Evolutionary conservation across 257 asterid species (phyloP), one percentile per base, ranked within the genome.

Genomic region (Lithospermum erythrorhizon): DNA sequence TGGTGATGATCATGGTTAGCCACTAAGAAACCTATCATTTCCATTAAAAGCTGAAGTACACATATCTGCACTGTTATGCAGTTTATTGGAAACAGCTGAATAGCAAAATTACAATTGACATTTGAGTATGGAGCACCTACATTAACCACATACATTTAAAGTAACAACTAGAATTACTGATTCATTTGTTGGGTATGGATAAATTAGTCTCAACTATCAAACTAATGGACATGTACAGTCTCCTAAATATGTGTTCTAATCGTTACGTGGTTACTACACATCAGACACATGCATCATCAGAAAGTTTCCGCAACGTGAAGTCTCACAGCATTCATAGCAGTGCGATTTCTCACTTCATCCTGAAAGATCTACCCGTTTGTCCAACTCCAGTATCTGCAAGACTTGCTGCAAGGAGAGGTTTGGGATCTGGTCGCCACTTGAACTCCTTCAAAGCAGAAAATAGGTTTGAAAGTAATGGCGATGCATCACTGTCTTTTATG

Each of bases 351-450:
- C 69, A 83, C 70, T 86, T 78, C 63, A 84, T 67, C 70, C 86
- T 73, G 72, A 93, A 70, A 58, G 94, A 84, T 69, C 87, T 69
- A 52, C 90, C 90, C 62, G 73, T 85, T 71, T 78, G 96, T 49
- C 98, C 83, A 16, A 89, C 76, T 59, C 95, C 89, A 17, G 97
- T 82, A 62, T 90, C 98, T 48, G 72, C 73, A 59, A 91, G 95
- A 68, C 95, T 69, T 55, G 83, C 81, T 5, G 79, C 69, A 9
- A 93, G 78, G 37, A 84, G 70, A 20, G 95, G 84, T 75, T 64
- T 76, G 57, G 97, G 84, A 76, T 86, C 88, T 1, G 98, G 97
- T 57, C 95, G 73, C 98, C 98, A 93, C 75, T 79, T 86, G 78
- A 89, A 63, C 75, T 86, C 97, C 75, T 89, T 86, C 64, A 93